These are phyloP conservation scores for Nymphaea thermarum DNA, from an alignment of 164 flowering plant species.

Conservation along the genomic window DNA sequence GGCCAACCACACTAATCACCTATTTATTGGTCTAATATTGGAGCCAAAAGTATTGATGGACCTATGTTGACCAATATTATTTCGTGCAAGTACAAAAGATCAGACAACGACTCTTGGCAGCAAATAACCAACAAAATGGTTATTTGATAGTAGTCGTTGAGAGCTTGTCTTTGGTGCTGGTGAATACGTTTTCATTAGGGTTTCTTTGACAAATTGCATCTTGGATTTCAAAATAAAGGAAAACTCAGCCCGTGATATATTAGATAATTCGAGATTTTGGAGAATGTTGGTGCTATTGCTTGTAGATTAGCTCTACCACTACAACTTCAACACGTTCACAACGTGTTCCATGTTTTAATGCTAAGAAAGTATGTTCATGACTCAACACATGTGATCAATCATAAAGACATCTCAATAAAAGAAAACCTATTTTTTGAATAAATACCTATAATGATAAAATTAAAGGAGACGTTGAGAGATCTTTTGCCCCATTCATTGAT, in stretches of 20 bases:
- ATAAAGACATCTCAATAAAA: too few species aligned
- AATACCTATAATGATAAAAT: too few species aligned
- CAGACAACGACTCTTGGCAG: not conserved
- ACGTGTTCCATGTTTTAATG: not conserved
- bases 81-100: not conserved
- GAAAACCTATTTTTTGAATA: too few species aligned
- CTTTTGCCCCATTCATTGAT: too few species aligned
- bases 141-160: not conserved
- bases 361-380: too few species aligned
- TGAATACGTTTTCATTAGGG: too few species aligned
- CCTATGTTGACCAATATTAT: not conserved
- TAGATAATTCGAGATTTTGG: not conserved
- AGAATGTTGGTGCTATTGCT: not conserved
- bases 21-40: not conserved
- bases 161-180: not conserved
- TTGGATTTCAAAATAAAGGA: not conserved
- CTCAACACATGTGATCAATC: not conserved
- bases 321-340: not conserved
- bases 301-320: not conserved
- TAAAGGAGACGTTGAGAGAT: too few species aligned
- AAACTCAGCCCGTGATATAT: not conserved
- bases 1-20: not conserved
- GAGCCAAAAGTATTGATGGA: not conserved
- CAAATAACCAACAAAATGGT: not conserved
- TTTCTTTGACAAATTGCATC: not conserved